Base-by-base conservation (phyloP, 2,329 filamentous ascomycete genomes). In the Gyromitra esculenta region DNA sequence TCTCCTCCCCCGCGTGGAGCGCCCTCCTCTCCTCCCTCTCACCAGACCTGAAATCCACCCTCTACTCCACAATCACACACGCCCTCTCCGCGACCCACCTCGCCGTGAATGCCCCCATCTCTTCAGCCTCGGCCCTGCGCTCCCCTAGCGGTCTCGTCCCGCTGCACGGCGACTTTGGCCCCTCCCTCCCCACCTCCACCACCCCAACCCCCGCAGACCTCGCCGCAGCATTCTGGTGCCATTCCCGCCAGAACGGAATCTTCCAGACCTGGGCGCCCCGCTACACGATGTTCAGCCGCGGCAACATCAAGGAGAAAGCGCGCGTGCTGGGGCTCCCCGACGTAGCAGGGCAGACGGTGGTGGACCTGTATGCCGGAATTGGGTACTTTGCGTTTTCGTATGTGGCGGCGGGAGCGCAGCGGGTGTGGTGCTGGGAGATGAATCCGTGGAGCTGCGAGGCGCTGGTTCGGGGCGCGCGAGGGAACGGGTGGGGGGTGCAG, bases 321-420 rank as follows among this genome's bases (percentile, higher is more conserved):
- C 86, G 95, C 11, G 84, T 97, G 0, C 83, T 97, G 3, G 82
- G 82, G 0, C 79, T 87, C 0, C 82, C 84, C 6, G 81, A 81
- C 6, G 81, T 85, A 0, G 5, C 39, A 0, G 37, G 70, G 7
- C 18, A 64, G 5, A 69, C 69, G 6, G 85, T 86, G 0, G 88
- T 96, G 0, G 95, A 98, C 83, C 85, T 98, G 76, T 97, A 97
- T 84, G 93, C 92, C 0, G 95, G 95, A 0, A 97, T 97, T 79
- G 95, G 95, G 4, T 97, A 97, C 84, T 97, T 98, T 84, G 89
- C 91, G 2, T 97, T 97, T 81, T 92, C 89, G 41, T 97, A 97
- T 83, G 87, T 90, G 5, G 87, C 85, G 75, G 88, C 91, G 18
- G 93, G 93, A 0, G 85, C 94, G 81, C 85, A 81, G 7, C 85